A percentile compares a stretch with the other conserved stretches of the same genome.
Conservation (phyloP, 768 basidiomycete species). For the Leccinum barrowsii region DNA sequence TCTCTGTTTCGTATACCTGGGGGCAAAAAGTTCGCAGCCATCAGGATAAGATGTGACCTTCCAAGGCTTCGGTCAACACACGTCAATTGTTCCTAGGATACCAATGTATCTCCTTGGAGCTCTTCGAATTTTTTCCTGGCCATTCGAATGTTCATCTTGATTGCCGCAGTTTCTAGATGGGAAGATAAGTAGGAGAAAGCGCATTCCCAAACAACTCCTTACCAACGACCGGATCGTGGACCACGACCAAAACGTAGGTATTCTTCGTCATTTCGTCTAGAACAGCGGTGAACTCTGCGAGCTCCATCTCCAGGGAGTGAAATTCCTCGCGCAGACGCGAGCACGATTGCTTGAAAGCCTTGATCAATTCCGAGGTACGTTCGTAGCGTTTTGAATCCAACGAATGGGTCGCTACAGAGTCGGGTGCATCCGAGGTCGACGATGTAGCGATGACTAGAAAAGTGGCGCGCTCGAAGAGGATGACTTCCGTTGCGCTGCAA, state of each 20-base stretch:
- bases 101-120: slow-evolving; percentile 70
- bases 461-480: slow-evolving; percentile 95
- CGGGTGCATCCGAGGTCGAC: slow-evolving; percentile 38
- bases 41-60: background rate
- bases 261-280: slow-evolving; percentile 91
- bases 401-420: slow-evolving; percentile 37
- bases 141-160: slow-evolving; percentile 84
- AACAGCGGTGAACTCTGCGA: slow-evolving; percentile 81
- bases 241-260: slow-evolving; percentile 88
- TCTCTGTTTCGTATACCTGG: background rate
- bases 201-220: slow-evolving; percentile 17
- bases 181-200: background rate
- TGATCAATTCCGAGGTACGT: slow-evolving; percentile 89
- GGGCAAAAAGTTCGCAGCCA: background rate
- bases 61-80: background rate
- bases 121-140: slow-evolving; percentile 87
- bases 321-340: slow-evolving; percentile 83
- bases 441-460: slow-evolving; percentile 96
- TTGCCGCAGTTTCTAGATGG: slow-evolving; percentile 73
- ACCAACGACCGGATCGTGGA: slow-evolving; percentile 89
- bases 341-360: slow-evolving; percentile 92
- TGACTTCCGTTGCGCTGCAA: slow-evolving; percentile 88
- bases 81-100: slow-evolving; percentile 17
- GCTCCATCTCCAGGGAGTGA: slow-evolving; percentile 81
- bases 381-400: slow-evolving; percentile 75